Percentiles rank a stretch among this genome's conserved stretches.
Evolutionary conservation across 306 rosid genomes (phyloP).

Genomic region (Carpinus viminea): DNA sequence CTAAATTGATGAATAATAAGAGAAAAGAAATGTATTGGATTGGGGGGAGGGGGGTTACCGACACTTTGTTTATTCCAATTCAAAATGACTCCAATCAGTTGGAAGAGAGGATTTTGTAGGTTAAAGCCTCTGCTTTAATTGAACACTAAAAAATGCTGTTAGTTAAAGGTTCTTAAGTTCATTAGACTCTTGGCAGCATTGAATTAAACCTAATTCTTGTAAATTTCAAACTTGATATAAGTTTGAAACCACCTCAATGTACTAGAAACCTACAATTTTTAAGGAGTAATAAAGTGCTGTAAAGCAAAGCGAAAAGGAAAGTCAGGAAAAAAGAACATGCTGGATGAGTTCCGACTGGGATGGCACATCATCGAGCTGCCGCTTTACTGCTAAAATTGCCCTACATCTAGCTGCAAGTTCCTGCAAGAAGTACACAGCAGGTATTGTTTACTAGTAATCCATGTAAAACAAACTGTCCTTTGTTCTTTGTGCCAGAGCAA

Average conservation of each 20-base stretch:
- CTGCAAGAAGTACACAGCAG: slow-evolving; percentile 36
- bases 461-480: not conserved
- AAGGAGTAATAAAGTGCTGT: slow-evolving; percentile 2
- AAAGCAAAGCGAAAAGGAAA: slow-evolving; percentile 9
- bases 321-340: slow-evolving; percentile 36
- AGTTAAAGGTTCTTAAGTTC: slow-evolving; percentile 1
- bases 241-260: not conserved
- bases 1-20: not conserved
- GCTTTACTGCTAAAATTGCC: slow-evolving; percentile 54
- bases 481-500: not conserved
- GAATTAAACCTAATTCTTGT: slow-evolving; percentile 11
- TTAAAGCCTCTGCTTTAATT: not conserved
- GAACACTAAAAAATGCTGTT: not conserved
- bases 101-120: not conserved
- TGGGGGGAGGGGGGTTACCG: not conserved
- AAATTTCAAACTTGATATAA: slow-evolving; percentile 19
- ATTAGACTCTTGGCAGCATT: slow-evolving; percentile 9
- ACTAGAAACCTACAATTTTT: not conserved
- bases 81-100: not conserved
- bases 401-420: slow-evolving; percentile 61
- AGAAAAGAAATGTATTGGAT: not conserved
- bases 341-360: slow-evolving; percentile 83
- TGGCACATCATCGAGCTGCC: slow-evolving; percentile 69
- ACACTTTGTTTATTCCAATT: not conserved
- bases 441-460: not conserved